Percentiles rank a stretch among this genome's conserved stretches.
These are phyloP conservation scores for Antrodiella citrinella DNA, from an alignment of 768 basidiomycete species.

Conservation along the genomic window DNA sequence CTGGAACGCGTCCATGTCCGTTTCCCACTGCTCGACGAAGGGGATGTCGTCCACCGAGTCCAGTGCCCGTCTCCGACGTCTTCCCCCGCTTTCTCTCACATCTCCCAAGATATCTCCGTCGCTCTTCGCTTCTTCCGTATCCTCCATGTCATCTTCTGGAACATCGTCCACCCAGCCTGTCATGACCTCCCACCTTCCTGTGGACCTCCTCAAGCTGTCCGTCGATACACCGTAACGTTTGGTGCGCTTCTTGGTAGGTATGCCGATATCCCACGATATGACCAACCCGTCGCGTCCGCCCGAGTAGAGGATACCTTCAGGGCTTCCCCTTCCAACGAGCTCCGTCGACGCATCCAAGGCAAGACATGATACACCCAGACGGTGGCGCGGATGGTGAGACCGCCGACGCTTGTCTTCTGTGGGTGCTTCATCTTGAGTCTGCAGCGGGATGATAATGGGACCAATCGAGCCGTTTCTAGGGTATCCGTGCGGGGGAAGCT, in stretches of 20 bases:
- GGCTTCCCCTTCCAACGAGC: slow-evolving; percentile 52
- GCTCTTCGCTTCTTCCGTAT: slow-evolving; percentile 49
- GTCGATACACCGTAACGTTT: slow-evolving; percentile 20
- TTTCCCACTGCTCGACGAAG: slow-evolving; percentile 74
- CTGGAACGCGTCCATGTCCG: slow-evolving; percentile 46
- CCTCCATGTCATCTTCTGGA: slow-evolving; percentile 58
- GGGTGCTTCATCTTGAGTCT: slow-evolving; percentile 9
- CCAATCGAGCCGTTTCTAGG: slow-evolving; percentile 59
- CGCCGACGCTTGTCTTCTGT: slow-evolving; percentile 15
- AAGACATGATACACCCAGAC: slow-evolving; percentile 80
- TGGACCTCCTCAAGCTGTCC: slow-evolving; percentile 17
- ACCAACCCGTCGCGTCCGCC: slow-evolving; percentile 86
- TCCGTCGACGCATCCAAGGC: slow-evolving; percentile 80
- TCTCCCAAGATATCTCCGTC: slow-evolving; percentile 78
- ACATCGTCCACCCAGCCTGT: slow-evolving; percentile 78
- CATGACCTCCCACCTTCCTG: slow-evolving; percentile 65
- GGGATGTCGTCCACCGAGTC: slow-evolving; percentile 31
- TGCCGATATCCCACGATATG: slow-evolving; percentile 78
- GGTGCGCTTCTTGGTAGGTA: slow-evolving; percentile 47
- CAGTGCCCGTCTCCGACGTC: slow-evolving; percentile 24
- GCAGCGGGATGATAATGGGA: slow-evolving; percentile 52
- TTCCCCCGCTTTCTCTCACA: slow-evolving; percentile 35
- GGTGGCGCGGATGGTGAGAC: slow-evolving; percentile 63
- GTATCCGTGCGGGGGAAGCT: slow-evolving; percentile 59
- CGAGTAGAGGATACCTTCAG: slow-evolving; percentile 85